Evolutionary conservation across 768 basidiomycete genomes (phyloP), one percentile per base, ranked within the genome.

Genomic region (Mycena epipterygia): DNA sequence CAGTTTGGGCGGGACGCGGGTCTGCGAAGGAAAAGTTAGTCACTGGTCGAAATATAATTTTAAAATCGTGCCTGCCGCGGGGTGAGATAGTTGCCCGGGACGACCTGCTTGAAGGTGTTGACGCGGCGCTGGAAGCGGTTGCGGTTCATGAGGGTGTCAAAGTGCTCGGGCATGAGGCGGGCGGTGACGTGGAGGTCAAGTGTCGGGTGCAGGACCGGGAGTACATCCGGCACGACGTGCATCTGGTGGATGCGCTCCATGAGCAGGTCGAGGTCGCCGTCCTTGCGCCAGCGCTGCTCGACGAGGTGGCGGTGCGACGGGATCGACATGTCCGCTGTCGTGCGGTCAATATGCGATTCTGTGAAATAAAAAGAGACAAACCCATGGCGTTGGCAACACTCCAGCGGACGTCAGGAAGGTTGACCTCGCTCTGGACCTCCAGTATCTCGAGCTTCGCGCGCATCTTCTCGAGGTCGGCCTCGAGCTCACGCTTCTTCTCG

Each of bases 181-280:
- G 82, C 89, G 25, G 87, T 86, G 58, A 97, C 80, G 29, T 89
- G 90, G 16, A 98, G 82, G 76, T 97, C 95, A 41, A 95, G 76
- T 21, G 89, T 88, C 0, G 95, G 95, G 58, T 87, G 88, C 11
- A 97, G 77, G 41, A 83, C 83, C 0, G 94, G 89, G 21, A 98
- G 79, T 14, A 97, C 82, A 76, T 99, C 97, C 0, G 97, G 97
- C 2, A 98, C 85, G 66, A 99, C 91, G 57, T 91, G 83, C 95
- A 98, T 95, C 82, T 96, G 94, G 74, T 95, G 87, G 51, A 99
- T 77, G 77, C 97, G 93, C 77, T 98, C 94, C 95, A 98, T 98
- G 79, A 98, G 83, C 41, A 96, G 83, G 77, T 98, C 96, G 39
- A 98, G 84, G 32, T 87, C 87, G 2, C 96, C 97, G 49, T 94